Evolutionary conservation across 108 stramenopile species (phyloP).

Genomic region (Chaetoceros tenuissimus): DNA sequence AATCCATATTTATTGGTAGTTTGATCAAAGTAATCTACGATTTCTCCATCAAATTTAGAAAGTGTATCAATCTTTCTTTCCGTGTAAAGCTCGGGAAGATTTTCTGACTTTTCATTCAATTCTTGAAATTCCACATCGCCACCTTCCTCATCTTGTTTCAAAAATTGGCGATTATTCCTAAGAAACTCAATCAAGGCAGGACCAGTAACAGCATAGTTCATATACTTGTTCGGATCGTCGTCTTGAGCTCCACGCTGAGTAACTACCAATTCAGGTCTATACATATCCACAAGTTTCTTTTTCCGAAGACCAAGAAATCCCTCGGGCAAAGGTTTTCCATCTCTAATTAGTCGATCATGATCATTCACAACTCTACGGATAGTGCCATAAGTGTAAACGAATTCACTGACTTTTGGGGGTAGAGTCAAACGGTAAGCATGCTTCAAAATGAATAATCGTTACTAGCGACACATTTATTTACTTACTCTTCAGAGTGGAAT

Average conservation of each 20-base stretch:
- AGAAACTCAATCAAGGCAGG: background rate
- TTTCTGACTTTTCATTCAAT: background rate
- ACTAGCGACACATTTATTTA: too few species aligned
- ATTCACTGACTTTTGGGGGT: too few species aligned
- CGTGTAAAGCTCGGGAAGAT: background rate
- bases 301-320: background rate
- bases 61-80: background rate
- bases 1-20: background rate
- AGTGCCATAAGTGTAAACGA: slow-evolving; percentile 5
- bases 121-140: slow-evolving; percentile 1
- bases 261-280: slow-evolving; percentile 5
- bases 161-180: background rate
- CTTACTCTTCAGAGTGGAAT: too few species aligned
- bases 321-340: background rate
- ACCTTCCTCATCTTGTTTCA: background rate
- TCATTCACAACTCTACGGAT: background rate
- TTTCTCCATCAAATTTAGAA: background rate
- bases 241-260: slow-evolving; percentile 7
- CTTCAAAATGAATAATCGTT: too few species aligned
- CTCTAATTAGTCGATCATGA: slow-evolving; percentile 1
- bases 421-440: too few species aligned
- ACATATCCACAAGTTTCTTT: background rate
- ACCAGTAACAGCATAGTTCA: background rate
- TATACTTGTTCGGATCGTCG: background rate
- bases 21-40: slow-evolving; percentile 4